phyloP scores from a whole-genome alignment of 331 rosid genomes.

The Stylosanthes scabra region DNA sequence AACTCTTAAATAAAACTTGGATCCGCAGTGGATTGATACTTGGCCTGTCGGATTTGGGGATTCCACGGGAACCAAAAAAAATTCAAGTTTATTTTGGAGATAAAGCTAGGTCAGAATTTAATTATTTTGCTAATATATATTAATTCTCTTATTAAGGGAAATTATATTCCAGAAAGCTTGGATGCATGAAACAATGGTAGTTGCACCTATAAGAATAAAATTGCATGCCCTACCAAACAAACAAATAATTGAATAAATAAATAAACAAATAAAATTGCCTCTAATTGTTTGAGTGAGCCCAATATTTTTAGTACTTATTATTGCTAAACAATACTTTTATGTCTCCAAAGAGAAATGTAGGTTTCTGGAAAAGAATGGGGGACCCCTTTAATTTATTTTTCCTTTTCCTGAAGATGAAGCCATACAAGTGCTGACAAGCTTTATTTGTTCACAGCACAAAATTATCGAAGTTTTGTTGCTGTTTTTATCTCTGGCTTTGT shows the following conservation, averaged over 20 bases:
- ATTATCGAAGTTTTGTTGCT: neutral
- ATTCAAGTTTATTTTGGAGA: too few species aligned
- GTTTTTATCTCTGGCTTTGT: slow-evolving; percentile 14
- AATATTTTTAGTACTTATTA: slow-evolving; percentile 25
- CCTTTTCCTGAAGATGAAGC: slow-evolving; percentile 16
- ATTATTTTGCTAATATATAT: too few species aligned
- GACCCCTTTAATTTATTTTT: neutral
- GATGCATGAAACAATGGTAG: too few species aligned
- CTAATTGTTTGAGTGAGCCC: neutral
- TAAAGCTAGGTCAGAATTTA: too few species aligned
- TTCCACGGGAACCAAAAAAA: too few species aligned
- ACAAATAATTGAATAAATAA: too few species aligned
- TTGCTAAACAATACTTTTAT: neutral
- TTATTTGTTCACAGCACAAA: slow-evolving; percentile 1
- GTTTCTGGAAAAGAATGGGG: slow-evolving; percentile 3
- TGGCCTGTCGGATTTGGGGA: too few species aligned
- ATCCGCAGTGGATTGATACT: too few species aligned
- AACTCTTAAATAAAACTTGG: too few species aligned
- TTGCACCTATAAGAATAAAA: neutral
- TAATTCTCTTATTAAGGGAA: too few species aligned
- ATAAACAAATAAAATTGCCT: neutral
- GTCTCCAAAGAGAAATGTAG: neutral
- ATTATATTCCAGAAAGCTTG: too few species aligned
- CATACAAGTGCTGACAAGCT: slow-evolving; percentile 38
- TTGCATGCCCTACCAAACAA: neutral